Percentiles rank a stretch among this genome's conserved stretches.
Evolutionary conservation across 495 filamentous ascomycete species (phyloP).

Genomic region (Tuber melanosporum): DNA sequence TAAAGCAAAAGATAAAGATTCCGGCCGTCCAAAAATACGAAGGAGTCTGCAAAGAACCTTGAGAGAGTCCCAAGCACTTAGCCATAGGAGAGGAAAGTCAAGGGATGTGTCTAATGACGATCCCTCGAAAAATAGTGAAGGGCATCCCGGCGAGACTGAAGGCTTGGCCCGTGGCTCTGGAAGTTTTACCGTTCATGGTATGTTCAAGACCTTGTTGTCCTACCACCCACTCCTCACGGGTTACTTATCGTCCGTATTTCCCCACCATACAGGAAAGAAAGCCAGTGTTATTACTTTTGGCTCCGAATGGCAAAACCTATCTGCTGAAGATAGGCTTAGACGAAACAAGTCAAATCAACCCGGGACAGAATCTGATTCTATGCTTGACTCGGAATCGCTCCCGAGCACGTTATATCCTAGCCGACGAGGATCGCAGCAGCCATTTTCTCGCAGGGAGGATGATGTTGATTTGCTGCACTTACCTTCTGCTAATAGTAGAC

Average conservation of each 20-base stretch:
- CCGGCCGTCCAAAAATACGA: conserved; percentile 57
- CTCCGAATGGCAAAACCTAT: conserved; percentile 76
- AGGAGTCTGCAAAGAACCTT: conserved; percentile 93
- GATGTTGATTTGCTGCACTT: conserved; percentile 25
- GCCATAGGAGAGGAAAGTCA: conserved; percentile 66
- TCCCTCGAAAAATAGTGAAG: conserved; percentile 57
- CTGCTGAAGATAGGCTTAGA: conserved; percentile 57
- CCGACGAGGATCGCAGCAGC: conserved; percentile 29
- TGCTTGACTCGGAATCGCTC: conserved; percentile 28
- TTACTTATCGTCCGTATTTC: conserved; percentile 12
- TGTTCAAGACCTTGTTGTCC: conserved; percentile 16
- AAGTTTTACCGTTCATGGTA: conserved; percentile 83
- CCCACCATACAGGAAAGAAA: conserved; percentile 61
- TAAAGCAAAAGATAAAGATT: conserved; percentile 47
- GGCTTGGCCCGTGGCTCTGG: conserved; percentile 68
- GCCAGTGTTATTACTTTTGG: conserved; percentile 93
- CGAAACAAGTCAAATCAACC: conserved; percentile 30
- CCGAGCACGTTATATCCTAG: conserved; percentile 22
- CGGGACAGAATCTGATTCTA: conserved; percentile 30
- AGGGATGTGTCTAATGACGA: conserved; percentile 63
- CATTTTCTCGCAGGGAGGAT: conserved; percentile 15
- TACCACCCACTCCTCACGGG: conserved; percentile 7
- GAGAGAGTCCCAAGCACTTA: conserved; percentile 64
- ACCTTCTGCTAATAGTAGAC: conserved; percentile 24
- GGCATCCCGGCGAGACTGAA: conserved; percentile 52